Base-by-base conservation (phyloP, 306 rosid species). In the Herpetospermum pedunculosum region DNA sequence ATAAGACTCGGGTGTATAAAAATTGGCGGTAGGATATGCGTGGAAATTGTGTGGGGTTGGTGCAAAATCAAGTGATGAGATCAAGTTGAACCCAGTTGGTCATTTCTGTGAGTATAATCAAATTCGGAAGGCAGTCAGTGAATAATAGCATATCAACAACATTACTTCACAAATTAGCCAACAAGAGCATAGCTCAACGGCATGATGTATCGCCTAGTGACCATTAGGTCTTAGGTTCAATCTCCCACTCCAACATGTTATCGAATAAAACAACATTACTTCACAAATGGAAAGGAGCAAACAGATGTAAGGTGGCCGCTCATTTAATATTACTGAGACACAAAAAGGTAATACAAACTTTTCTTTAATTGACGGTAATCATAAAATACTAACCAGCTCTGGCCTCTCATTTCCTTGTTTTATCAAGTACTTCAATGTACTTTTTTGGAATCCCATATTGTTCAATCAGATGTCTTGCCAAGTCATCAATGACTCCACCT, bases 391-490 rank as follows among this genome's bases (percentile, higher is more conserved):
- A 68, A 68, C 73, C 52, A 23, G 35, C 21, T 68, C 12, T 40
- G 37, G 53, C 73, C 54, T 41, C 53, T 41, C 73, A 86, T 89
- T 57, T 89, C 85, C 72, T 89, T 30, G 96, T 94, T 84, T 89
- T 94, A 54, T 94, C 96, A 77, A 86, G 89, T 80, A 94, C 98
- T 81, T 91, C 97, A 41, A 94, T 94, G 77, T 75, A 86, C 83
- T 87, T 91, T 86, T 94, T 94, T 37, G 96, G 95, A 77, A 94
- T 89, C 77, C 96, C 96, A 80, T 86, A 94, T 34, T 91, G 96
- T 78, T 94, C 97, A 48, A 89, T 74, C 85, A 94, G 79, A 84
- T 88, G 96, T 76, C 85, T 91, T 52, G 90, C 92, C 60, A 94
- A 70, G 82, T 88, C 93, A 75, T 91, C 95, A 38, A 94, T 91